Base-by-base conservation (phyloP, 768 basidiomycete genomes). In the Kockovaella imperatae region DNA sequence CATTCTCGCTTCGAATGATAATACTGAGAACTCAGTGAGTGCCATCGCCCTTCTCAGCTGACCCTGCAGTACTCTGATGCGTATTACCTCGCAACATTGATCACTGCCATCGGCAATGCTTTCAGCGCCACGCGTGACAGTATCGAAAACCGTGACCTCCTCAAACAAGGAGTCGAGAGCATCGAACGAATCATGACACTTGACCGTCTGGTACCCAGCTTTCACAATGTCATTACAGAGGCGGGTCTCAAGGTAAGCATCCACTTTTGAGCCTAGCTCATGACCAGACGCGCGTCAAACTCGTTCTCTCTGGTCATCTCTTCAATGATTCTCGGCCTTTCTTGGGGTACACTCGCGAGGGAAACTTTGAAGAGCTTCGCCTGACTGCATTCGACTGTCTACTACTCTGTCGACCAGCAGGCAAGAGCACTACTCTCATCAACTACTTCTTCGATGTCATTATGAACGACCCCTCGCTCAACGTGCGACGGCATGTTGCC, bases 321-420 rank as follows among this genome's bases (percentile, higher is more conserved):
- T 53, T 54, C 18, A 67, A 63, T 34, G 62, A 67, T 51, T 44
- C 57, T 5, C 35, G 60, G 14, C 36, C 82, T 13, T 91, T 90
- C 73, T 84, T 97, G 60, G 82, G 86, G 1, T 80, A 90, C 57
- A 93, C 91, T 32, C 78, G 91, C 21, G 89, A 95, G 72, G 95
- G 93, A 32, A 95, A 96, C 65, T 89, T 84, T 59, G 83, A 83
- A 2, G 84, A 87, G 64, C 86, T 99, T 36, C 83, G 95, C 38
- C 79, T 88, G 36, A 83, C 86, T 3, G 93, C 95, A 3, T 95
- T 99, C 59, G 95, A 99, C 70, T 86, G 87, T 28, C 77, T 97
- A 8, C 59, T 78, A 6, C 49, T 69, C 83, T 93, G 76, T 73
- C 89, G 67, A 84, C 84, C 49, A 83, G 88, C 72, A 84, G 89